These are phyloP conservation scores for Lentinula sp. DNA, from an alignment of 768 basidiomycete species.

Conservation along the genomic window DNA sequence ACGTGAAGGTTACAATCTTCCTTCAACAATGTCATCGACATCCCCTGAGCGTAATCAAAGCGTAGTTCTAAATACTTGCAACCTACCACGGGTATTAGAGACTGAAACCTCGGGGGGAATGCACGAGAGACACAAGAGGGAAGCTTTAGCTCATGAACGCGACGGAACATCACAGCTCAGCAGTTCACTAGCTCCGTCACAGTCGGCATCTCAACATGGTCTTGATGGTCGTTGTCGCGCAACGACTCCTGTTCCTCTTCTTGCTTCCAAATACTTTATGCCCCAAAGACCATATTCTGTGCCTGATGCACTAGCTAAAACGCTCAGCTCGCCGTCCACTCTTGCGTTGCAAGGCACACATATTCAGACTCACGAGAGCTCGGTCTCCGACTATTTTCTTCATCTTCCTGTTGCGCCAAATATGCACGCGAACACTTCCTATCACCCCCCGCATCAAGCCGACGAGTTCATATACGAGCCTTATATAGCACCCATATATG, in stretches of 20 bases:
- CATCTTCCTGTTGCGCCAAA: background rate
- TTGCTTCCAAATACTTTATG: slow-evolving; percentile 16
- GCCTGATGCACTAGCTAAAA: background rate
- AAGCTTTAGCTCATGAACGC: background rate
- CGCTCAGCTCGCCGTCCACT: background rate
- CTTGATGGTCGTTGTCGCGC: slow-evolving; percentile 8
- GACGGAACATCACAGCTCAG: background rate
- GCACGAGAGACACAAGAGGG: background rate
- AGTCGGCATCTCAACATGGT: slow-evolving; percentile 50
- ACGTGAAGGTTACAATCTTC: slow-evolving; percentile 22
- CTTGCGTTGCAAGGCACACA: background rate
- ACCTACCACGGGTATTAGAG: background rate
- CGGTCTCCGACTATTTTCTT: background rate
- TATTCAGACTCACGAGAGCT: background rate
- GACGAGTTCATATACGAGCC: background rate
- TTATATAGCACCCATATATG: background rate
- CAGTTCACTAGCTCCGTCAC: slow-evolving; percentile 34
- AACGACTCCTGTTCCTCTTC: background rate
- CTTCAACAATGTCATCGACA: slow-evolving; percentile 14
- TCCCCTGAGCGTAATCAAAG: background rate
- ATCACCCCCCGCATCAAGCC: background rate
- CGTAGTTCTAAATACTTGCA: background rate
- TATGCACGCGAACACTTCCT: background rate
- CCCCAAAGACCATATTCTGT: slow-evolving; percentile 7
- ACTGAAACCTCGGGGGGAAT: background rate